Evolutionary conservation across 1,139 yeast species (phyloP).

Genomic region (Magnusiomyces fungicola): DNA sequence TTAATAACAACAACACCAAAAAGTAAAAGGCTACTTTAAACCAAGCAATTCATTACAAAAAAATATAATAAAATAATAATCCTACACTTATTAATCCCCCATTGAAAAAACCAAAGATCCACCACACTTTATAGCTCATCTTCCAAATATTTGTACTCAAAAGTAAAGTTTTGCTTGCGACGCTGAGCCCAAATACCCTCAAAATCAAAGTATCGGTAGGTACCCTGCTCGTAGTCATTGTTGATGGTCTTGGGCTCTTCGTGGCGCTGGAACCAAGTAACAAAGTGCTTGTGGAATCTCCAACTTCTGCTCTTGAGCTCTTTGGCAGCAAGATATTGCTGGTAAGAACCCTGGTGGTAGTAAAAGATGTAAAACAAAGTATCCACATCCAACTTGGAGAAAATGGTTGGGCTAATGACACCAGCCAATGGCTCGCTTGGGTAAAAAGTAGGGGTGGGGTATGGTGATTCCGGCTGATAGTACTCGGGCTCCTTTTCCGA

Average conservation of each 20-base stretch:
- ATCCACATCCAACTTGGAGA: conserved; percentile 74
- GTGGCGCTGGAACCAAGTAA: conserved; percentile 78
- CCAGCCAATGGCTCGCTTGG: conserved; percentile 73
- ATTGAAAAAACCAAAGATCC: too few species aligned
- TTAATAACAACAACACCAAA: too few species aligned
- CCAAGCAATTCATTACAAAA: too few species aligned
- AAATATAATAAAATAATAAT: too few species aligned
- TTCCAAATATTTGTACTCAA: conserved; percentile 41
- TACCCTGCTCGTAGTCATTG: conserved; percentile 43
- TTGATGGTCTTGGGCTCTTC: conserved; percentile 46
- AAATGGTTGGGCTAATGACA: conserved; percentile 38
- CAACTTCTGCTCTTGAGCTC: conserved; percentile 81
- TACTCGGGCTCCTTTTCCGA: conserved; percentile 72
- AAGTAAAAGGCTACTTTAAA: too few species aligned
- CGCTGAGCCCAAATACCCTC: conserved; percentile 86
- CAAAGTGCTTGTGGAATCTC: conserved; percentile 69
- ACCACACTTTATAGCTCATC: conserved; percentile 32
- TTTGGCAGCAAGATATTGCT: conserved; percentile 75
- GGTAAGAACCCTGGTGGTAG: conserved; percentile 61
- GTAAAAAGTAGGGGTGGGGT: conserved; percentile 83
- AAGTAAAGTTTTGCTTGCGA: conserved; percentile 64
- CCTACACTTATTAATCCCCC: too few species aligned
- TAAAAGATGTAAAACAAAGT: conserved; percentile 90
- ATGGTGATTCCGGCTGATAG: conserved; percentile 77
- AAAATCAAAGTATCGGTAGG: conserved; percentile 80